A percentile compares a stretch with the other conserved stretches of the same genome.
Conservation (phyloP, 805 yeast genomes). For the Deakozyma indianensis region DNA sequence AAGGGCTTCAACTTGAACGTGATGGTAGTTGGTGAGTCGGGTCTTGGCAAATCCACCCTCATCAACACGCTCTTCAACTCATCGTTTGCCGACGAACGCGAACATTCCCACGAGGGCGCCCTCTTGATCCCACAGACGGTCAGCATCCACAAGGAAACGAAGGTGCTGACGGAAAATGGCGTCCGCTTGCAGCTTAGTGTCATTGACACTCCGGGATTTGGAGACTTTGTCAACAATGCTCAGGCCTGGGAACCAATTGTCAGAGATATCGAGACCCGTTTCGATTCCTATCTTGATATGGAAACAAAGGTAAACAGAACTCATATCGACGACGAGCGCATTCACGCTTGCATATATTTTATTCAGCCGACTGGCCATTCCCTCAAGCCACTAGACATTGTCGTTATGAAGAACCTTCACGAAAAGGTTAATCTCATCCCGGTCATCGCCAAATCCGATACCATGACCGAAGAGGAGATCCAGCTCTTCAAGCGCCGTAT, state of each 20-base stretch:
- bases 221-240: conserved; percentile 70
- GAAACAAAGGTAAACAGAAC: conserved; percentile 76
- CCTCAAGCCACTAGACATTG: conserved; percentile 75
- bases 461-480: conserved; percentile 79
- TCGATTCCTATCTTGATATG: conserved; percentile 75
- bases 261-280: conserved; percentile 75
- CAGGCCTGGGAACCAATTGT: conserved; percentile 83
- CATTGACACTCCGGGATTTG: conserved; percentile 88
- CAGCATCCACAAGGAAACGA: conserved; percentile 42
- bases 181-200: conserved; percentile 75
- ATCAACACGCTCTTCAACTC: conserved; percentile 78
- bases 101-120: conserved; percentile 3
- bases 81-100: conserved; percentile 31
- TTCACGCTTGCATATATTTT: conserved; percentile 87
- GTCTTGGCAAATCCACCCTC: conserved; percentile 86
- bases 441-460: conserved; percentile 87
- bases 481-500: conserved; percentile 61
- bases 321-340: conserved; percentile 59
- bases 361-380: conserved; percentile 97
- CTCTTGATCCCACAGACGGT: conserved; percentile 28
- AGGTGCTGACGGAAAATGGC: conserved; percentile 85
- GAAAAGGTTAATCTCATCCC: conserved; percentile 90
- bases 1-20: conserved; percentile 82
- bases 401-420: conserved; percentile 75
- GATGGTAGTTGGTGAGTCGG: conserved; percentile 73